Conservation (phyloP, 208 protist genomes). For the Herpetomonas muscarum region DNA sequence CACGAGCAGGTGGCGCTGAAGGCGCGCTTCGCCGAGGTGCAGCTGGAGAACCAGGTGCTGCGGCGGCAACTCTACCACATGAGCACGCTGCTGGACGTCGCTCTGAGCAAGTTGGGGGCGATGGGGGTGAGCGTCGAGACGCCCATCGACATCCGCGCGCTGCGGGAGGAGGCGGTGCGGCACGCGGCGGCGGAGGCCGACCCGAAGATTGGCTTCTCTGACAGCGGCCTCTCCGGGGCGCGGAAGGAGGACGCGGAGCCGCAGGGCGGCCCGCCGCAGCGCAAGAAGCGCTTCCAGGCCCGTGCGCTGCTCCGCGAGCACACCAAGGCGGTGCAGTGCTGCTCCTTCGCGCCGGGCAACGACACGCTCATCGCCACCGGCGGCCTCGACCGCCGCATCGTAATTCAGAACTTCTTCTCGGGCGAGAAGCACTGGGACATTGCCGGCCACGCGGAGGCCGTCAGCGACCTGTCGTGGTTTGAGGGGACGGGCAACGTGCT, state of each 20-base stretch:
- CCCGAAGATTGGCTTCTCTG: slow-evolving; percentile 8
- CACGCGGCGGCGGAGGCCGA: slow-evolving; percentile 21
- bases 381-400: slow-evolving; percentile 72
- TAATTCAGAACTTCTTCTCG: slow-evolving; percentile 79
- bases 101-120: slow-evolving; percentile 74
- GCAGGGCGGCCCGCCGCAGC: slow-evolving; percentile 2
- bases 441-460: slow-evolving; percentile 64
- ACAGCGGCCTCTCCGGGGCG: not conserved
- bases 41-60: slow-evolving; percentile 76
- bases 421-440: slow-evolving; percentile 62
- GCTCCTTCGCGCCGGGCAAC: slow-evolving; percentile 67
- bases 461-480: slow-evolving; percentile 79
- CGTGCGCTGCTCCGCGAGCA: slow-evolving; percentile 67
- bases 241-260: not conserved
- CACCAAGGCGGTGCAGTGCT: slow-evolving; percentile 77
- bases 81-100: slow-evolving; percentile 75
- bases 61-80: slow-evolving; percentile 77
- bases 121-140: slow-evolving; percentile 72
- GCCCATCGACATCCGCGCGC: slow-evolving; percentile 67
- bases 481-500: slow-evolving; percentile 65
- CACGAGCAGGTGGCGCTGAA: slow-evolving; percentile 75
- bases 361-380: slow-evolving; percentile 62
- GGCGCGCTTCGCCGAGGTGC: slow-evolving; percentile 58
- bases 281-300: slow-evolving; percentile 53
- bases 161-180: slow-evolving; percentile 54